Base-by-base conservation (phyloP, 306 rosid genomes). In the Hylodesmum podocarpum region DNA sequence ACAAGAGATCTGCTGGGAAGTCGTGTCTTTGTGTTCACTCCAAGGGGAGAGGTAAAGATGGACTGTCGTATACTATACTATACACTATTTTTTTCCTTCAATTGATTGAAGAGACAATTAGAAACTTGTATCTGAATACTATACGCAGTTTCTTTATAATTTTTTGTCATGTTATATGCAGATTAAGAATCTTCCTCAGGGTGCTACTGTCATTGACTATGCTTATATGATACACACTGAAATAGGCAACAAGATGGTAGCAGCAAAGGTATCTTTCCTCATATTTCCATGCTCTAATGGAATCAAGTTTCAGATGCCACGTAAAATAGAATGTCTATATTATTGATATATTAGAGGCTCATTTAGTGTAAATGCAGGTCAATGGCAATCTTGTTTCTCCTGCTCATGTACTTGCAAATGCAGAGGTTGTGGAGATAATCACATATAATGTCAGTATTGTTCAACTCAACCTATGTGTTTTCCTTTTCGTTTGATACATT, bases 201-300 rank as follows among this genome's bases (percentile, higher is more conserved):
- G 99, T 58, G 98, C 99, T 62, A 92, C 98, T 62, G 89, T 87
- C 71, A 89, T 96, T 71, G 99, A 96, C 83, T 96, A 96, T 76
- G 98, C 99, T 47, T 96, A 96, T 81, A 92, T 96, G 96, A 96
- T 96, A 88, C 99, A 96, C 90, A 96, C 99, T 73, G 99, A 92
- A 86, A 82, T 96, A 76, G 99, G 98, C 77, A 96, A 96, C 89
- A 92, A 91, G 87, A 96, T 91, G 97, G 98, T 92, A 64, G 99
- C 99, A 51, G 98, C 99, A 12, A 96, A 92, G 99, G 99, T 92
- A 88, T 44, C 68, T 59, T 53, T 40, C 43, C 31, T 46, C 69
- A 43, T 55, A 69, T 64, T 77, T 76, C 21, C 22, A n/a, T 76
- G 62, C 10, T 41, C 10, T 27, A 74, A 76, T 19, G 65, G 41